phyloP scores from a whole-genome alignment of 345 rosid genomes.

The Eucalyptus regnans region DNA sequence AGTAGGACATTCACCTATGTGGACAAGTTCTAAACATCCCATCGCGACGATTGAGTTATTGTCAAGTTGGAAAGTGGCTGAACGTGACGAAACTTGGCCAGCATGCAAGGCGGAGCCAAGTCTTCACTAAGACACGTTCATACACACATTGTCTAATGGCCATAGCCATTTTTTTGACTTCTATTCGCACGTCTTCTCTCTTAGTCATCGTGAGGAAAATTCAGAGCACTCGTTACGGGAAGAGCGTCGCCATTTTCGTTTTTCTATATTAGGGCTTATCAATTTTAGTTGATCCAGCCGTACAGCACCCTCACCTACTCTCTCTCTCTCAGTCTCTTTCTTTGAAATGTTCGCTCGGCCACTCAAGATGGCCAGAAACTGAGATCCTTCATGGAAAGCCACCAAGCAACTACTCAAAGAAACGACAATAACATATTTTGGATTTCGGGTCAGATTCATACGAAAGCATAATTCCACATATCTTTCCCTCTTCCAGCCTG shows the following conservation, averaged over 20 bases:
- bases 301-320: not conserved
- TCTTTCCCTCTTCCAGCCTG: not conserved
- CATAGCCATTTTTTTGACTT: too few species aligned
- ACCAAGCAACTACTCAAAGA: not conserved
- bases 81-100: not conserved
- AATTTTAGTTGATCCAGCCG: not conserved
- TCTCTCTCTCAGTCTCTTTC: not conserved
- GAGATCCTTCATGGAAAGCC: not conserved
- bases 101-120: not conserved
- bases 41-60: not conserved
- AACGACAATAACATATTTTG: not conserved
- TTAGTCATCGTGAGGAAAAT: not conserved
- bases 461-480: not conserved
- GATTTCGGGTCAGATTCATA: not conserved
- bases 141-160: too few species aligned
- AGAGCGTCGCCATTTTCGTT: not conserved
- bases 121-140: not conserved
- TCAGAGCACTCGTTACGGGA: not conserved
- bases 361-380: not conserved
- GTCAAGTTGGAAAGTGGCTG: not conserved
- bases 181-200: too few species aligned
- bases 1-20: not conserved
- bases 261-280: not conserved
- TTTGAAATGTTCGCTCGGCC: not conserved
- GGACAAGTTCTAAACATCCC: not conserved